Evolutionary conservation across 352 stramenopile species (phyloP).

Genomic region (Pythium volutum): DNA sequence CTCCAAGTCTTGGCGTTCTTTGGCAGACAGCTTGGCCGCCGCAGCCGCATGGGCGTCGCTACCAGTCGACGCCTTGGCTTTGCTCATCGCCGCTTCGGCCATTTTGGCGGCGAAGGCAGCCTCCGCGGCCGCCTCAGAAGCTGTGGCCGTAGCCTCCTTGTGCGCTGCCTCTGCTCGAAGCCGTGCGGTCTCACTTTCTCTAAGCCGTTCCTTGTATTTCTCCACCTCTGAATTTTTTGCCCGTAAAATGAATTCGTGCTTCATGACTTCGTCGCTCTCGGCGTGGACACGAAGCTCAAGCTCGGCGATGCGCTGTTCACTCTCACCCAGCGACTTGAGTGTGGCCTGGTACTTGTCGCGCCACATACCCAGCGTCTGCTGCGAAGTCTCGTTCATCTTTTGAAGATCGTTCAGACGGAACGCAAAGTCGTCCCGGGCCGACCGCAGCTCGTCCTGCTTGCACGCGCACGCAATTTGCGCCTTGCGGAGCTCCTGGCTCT

Average conservation of each 20-base stretch:
- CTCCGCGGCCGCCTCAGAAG: conserved; percentile 27
- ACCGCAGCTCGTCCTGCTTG: conserved; percentile 47
- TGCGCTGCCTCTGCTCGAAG: conserved; percentile 32
- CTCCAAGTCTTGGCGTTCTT: conserved; percentile 44
- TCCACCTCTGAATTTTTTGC: conserved; percentile 51
- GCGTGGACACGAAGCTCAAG: conserved; percentile 43
- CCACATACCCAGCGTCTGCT: conserved; percentile 39
- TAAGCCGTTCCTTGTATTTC: conserved; percentile 39
- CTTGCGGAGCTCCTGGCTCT: conserved; percentile 55
- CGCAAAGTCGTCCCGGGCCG: conserved; percentile 35
- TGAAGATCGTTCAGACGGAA: conserved; percentile 27
- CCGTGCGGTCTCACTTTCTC: conserved; percentile 45
- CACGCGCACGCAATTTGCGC: conserved; percentile 38
- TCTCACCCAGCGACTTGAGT: conserved; percentile 31
- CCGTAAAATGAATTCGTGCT: conserved; percentile 56
- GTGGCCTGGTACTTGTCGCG: conserved; percentile 51
- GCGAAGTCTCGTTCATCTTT: conserved; percentile 40
- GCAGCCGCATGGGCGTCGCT: conserved; percentile 8
- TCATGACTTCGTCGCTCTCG: conserved; percentile 54
- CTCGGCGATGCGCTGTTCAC: conserved; percentile 36
- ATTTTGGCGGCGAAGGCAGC: conserved; percentile 27
- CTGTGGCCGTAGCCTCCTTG: conserved; percentile 26
- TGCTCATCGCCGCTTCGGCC: conserved; percentile 3
- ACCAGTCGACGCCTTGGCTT: conserved; percentile 15
- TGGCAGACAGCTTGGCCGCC: conserved; percentile 27